Percentiles rank a stretch among this genome's conserved stretches.
Evolutionary conservation across 208 protist genomes (phyloP).

Genomic region (Leishmania tropica): DNA sequence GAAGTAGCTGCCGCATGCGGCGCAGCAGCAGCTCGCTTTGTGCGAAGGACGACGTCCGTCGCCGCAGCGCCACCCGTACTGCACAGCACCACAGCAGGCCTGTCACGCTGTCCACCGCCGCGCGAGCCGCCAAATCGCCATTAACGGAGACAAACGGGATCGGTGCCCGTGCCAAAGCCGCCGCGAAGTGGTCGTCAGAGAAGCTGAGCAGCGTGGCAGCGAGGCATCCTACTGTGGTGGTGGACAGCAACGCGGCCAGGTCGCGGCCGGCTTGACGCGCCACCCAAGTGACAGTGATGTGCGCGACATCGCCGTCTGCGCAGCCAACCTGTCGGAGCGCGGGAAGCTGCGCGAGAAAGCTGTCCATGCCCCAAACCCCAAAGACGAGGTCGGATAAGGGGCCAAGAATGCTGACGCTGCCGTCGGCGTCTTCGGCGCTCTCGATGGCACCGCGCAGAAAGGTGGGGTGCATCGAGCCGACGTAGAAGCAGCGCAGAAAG

Average conservation of each 20-base stretch:
- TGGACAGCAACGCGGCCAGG: constrained; percentile 20
- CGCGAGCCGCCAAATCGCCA: constrained; percentile 14
- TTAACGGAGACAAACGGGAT: constrained; percentile 32
- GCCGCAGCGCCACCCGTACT: constrained; percentile 14
- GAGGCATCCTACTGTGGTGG: constrained; percentile 38
- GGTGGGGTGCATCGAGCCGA: constrained; percentile 37
- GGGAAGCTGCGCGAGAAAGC: constrained; percentile 40
- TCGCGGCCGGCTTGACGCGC: constrained; percentile 20
- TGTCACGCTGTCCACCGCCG: constrained; percentile 23
- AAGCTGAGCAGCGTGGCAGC: constrained; percentile 45
- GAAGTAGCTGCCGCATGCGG: constrained; percentile 31
- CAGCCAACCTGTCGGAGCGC: constrained; percentile 34
- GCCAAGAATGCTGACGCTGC: constrained; percentile 30
- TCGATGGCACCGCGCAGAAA: constrained; percentile 39
- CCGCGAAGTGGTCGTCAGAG: constrained; percentile 44
- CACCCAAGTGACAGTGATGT: constrained; percentile 43
- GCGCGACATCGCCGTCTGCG: constrained; percentile 32
- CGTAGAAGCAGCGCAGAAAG: constrained; percentile 60
- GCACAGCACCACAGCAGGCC: constrained; percentile 31
- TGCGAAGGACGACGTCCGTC: neutral
- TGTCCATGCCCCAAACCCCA: constrained; percentile 26
- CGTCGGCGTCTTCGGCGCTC: constrained; percentile 30
- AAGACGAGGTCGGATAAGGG: constrained; percentile 49
- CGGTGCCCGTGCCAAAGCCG: constrained; percentile 37
- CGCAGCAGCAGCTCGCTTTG: constrained; percentile 12